Percentiles rank a stretch among this genome's conserved stretches.
These are phyloP conservation scores for Rosa persica DNA, from an alignment of 306 rosid genomes.

Conservation along the genomic window DNA sequence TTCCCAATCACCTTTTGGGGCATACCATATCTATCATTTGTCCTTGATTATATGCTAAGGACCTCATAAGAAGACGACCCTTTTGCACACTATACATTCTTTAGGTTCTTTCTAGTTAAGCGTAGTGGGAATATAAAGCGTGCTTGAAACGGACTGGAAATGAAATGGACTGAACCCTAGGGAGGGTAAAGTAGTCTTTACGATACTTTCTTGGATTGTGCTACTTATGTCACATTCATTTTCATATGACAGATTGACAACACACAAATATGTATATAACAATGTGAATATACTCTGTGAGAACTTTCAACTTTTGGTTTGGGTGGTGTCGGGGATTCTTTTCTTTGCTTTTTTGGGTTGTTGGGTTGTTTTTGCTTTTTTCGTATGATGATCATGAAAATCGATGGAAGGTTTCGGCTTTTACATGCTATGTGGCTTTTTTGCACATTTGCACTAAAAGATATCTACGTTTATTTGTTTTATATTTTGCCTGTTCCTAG, in stretches of 20 bases:
- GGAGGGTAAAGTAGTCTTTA: conserved; percentile 3
- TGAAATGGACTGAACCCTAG: conserved; percentile 4
- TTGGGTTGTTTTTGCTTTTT: conserved; percentile 7
- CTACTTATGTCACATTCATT: conserved; percentile 2
- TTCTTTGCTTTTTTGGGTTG: conserved; percentile 4
- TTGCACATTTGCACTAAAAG: neutral
- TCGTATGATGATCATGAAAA: conserved; percentile 16
- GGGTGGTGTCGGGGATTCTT: conserved; percentile 24
- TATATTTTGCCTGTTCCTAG: neutral
- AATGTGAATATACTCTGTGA: neutral
- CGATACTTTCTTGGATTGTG: neutral
- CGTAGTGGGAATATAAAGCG: conserved; percentile 36
- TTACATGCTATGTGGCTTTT: conserved; percentile 11
- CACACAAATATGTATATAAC: neutral
- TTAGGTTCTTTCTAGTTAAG: conserved; percentile 34
- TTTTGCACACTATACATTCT: conserved; percentile 28
- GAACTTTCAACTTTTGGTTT: conserved; percentile 14
- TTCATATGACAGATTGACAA: conserved; percentile 13
- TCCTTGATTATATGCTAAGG: conserved; percentile 39
- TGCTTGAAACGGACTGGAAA: conserved; percentile 5
- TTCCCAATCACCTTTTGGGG: conserved; percentile 27
- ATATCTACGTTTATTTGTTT: neutral
- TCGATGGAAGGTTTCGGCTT: conserved; percentile 23
- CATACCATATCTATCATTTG: conserved; percentile 22
- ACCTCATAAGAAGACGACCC: conserved; percentile 15